Percentiles rank a stretch among this genome's conserved stretches.
These are phyloP conservation scores for Reutealis trisperma DNA, from an alignment of 345 rosid species.

Conservation along the genomic window DNA sequence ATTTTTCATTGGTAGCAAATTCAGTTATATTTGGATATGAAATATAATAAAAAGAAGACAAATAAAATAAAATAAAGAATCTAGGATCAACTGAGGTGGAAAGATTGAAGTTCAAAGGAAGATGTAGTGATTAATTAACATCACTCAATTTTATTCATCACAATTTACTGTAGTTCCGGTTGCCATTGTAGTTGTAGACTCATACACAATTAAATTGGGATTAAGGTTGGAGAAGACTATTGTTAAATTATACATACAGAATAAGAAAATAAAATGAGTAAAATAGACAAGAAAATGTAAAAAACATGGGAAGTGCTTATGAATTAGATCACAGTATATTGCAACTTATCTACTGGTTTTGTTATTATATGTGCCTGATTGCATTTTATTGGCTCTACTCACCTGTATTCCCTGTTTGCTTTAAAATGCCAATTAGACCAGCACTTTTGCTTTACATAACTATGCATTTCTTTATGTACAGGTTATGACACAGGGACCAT, in stretches of 20 bases:
- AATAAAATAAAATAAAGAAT: too few relatives aligned
- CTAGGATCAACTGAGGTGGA: too few relatives aligned
- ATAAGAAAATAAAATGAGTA: too few relatives aligned
- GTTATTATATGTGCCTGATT: not conserved
- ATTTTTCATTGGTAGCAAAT: too few relatives aligned
- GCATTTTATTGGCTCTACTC: not conserved
- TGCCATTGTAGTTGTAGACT: not conserved
- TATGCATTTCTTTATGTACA: constrained; percentile 1
- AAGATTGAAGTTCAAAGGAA: too few relatives aligned
- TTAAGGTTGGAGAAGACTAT: not conserved
- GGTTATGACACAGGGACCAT: constrained; percentile 25
- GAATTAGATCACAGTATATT: not conserved
- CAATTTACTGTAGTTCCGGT: not conserved
- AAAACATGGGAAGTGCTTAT: not conserved
- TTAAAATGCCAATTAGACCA: not conserved
- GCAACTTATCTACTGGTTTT: too few relatives aligned
- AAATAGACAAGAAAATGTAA: too few relatives aligned
- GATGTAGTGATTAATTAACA: too few relatives aligned
- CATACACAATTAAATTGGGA: not conserved
- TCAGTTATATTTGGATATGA: too few relatives aligned
- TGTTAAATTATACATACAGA: not conserved
- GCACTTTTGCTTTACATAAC: not conserved
- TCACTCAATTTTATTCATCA: too few relatives aligned
- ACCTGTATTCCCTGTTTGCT: not conserved
- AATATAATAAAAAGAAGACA: too few relatives aligned